Evolutionary conservation across 2,329 filamentous ascomycete genomes (phyloP).

Genomic region (Paracoccidioides lutzii): DNA sequence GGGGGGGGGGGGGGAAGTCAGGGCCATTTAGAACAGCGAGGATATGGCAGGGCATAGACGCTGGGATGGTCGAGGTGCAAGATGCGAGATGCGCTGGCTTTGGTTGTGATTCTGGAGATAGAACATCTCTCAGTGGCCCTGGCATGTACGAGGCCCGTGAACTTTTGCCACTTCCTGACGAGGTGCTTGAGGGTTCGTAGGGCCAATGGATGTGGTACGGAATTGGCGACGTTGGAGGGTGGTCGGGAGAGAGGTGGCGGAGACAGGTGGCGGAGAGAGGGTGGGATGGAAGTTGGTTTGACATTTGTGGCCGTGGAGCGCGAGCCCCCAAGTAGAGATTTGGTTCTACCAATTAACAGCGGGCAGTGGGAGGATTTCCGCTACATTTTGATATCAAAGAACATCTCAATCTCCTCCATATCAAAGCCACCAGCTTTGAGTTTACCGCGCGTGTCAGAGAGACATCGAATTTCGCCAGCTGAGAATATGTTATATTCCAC

Average conservation of each 20-base stretch:
- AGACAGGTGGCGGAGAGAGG: no score
- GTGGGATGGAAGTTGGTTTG: background rate
- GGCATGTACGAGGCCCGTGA: constrained; percentile 40
- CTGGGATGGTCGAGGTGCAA: constrained; percentile 17
- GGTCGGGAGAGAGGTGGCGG: constrained; percentile 44
- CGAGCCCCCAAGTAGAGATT: no score
- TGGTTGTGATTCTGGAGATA: constrained; percentile 58
- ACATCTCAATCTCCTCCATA: constrained; percentile 53
- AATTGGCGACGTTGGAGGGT: constrained; percentile 38
- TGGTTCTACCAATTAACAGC: no score
- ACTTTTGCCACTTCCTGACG: constrained; percentile 46
- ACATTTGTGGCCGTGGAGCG: no score
- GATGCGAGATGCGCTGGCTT: constrained; percentile 46
- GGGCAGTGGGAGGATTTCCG: no score
- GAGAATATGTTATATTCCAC: constrained; percentile 46
- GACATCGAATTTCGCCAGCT: constrained; percentile 48
- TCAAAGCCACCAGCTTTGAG: constrained; percentile 43
- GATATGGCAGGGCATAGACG: constrained; percentile 33
- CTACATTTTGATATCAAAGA: constrained; percentile 53
- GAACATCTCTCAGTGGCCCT: constrained; percentile 49
- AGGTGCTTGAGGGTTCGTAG: constrained; percentile 41
- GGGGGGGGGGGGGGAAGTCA: constrained; percentile 45
- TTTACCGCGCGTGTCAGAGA: constrained; percentile 37
- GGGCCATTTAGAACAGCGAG: constrained; percentile 46
- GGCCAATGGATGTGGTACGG: constrained; percentile 34